These are phyloP conservation scores for Penstemon barbatus DNA, from an alignment of 257 asterid species.

Conservation along the genomic window DNA sequence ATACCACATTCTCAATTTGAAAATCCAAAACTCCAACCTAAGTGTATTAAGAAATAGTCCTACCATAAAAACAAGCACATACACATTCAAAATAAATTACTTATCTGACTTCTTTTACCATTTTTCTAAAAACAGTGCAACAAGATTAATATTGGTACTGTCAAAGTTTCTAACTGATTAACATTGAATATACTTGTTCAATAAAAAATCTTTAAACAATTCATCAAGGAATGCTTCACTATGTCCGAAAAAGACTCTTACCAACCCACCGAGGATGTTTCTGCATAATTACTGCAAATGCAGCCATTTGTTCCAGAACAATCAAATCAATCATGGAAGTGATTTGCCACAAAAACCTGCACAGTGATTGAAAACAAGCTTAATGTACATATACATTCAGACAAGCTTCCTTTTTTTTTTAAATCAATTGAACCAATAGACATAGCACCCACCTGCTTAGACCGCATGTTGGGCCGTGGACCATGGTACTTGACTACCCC, in stretches of 20 bases:
- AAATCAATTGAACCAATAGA: slow-evolving; percentile 20
- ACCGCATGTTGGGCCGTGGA: slow-evolving; percentile 95
- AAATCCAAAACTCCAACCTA: too few species aligned
- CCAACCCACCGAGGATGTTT: slow-evolving; percentile 99
- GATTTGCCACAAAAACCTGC: slow-evolving; percentile 98
- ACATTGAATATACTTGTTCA: neutral
- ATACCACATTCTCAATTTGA: too few species aligned
- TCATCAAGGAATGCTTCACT: neutral
- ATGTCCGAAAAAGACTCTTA: slow-evolving; percentile 41
- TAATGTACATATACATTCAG: neutral
- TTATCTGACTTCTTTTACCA: neutral
- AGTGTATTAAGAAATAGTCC: too few species aligned
- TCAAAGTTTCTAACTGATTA: too few species aligned
- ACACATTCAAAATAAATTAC: too few species aligned
- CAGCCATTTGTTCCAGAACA: slow-evolving; percentile 96
- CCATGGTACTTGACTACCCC: slow-evolving; percentile 99
- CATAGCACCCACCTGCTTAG: slow-evolving; percentile 69
- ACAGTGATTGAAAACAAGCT: slow-evolving; percentile 20
- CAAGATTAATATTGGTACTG: too few species aligned
- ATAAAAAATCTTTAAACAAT: neutral
- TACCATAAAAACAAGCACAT: too few species aligned
- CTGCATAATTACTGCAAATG: slow-evolving; percentile 99
- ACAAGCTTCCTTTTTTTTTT: too few species aligned
- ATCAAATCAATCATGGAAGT: slow-evolving; percentile 98
- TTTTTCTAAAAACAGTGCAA: too few species aligned